These are phyloP conservation scores for Dictyostelium purpureum DNA, from an alignment of 78 protist genomes.

Conservation along the genomic window DNA sequence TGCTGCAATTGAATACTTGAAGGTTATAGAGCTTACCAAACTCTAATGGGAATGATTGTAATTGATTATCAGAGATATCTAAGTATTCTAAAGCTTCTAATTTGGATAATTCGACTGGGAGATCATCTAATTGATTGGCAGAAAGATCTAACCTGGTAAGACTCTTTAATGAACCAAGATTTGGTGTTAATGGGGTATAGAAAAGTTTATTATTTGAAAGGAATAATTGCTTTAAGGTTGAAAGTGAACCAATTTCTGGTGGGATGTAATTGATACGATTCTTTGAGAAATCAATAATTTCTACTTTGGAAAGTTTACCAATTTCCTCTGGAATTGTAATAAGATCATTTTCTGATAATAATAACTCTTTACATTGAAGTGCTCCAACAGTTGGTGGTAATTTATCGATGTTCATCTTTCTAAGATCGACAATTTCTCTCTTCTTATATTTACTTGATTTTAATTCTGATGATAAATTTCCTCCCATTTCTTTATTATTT, in stretches of 20 bases:
- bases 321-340: slow-evolving; percentile 83
- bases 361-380: slow-evolving; percentile 75
- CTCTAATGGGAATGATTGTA: slow-evolving; percentile 83
- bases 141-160: slow-evolving; percentile 77
- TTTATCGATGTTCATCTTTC: slow-evolving; percentile 76
- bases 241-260: slow-evolving; percentile 70
- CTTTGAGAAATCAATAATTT: slow-evolving; percentile 70
- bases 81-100: slow-evolving; percentile 56
- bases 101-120: slow-evolving; percentile 70
- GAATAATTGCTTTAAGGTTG: slow-evolving; percentile 53
- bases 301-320: slow-evolving; percentile 68
- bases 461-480: slow-evolving; percentile 72
- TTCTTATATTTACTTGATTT: slow-evolving; percentile 69
- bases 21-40: slow-evolving; percentile 63
- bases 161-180: slow-evolving; percentile 44
- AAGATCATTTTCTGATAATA: slow-evolving; percentile 83
- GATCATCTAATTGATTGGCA: slow-evolving; percentile 78
- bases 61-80: slow-evolving; percentile 73
- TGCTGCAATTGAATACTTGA: slow-evolving; percentile 35
- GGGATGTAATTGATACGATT: slow-evolving; percentile 83
- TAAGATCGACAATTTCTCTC: slow-evolving; percentile 80
- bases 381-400: slow-evolving; percentile 82
- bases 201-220: slow-evolving; percentile 77
- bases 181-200: slow-evolving; percentile 80
- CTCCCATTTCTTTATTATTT: slow-evolving; percentile 44